A percentile compares a stretch with the other conserved stretches of the same genome.
Conservation (phyloP, 2,329 filamentous ascomycete species). For the Fusarium globosum region DNA sequence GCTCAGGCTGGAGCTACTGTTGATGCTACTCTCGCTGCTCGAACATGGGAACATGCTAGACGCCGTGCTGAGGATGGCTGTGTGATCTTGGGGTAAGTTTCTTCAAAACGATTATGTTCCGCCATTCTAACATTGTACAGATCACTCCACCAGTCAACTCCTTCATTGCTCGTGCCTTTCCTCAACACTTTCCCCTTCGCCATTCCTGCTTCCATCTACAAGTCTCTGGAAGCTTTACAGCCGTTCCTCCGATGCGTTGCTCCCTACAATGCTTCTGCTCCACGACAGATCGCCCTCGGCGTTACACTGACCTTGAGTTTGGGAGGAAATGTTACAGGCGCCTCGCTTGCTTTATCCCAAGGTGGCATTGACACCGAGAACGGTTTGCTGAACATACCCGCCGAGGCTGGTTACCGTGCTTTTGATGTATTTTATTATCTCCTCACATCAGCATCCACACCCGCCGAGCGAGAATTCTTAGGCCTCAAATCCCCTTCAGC, state of each 20-base stretch:
- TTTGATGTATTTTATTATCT: slow-evolving; percentile 99
- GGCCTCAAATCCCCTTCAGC: slow-evolving; percentile 79
- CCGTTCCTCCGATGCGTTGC: slow-evolving; percentile 91
- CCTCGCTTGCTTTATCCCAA: slow-evolving; percentile 81
- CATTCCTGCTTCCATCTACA: slow-evolving; percentile 79
- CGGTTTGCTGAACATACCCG: slow-evolving; percentile 83
- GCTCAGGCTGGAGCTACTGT: slow-evolving; percentile 78
- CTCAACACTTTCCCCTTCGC: slow-evolving; percentile 82
- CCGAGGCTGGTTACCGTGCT: slow-evolving; percentile 84
- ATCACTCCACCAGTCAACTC: slow-evolving; percentile 88
- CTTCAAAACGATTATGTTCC: not conserved
- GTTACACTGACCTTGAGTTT: slow-evolving; percentile 86
- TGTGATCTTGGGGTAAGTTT: slow-evolving; percentile 82
- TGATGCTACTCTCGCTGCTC: slow-evolving; percentile 79
- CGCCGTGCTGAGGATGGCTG: slow-evolving; percentile 95
- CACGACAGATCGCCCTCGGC: slow-evolving; percentile 82
- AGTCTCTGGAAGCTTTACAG: slow-evolving; percentile 81
- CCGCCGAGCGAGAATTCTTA: slow-evolving; percentile 88
- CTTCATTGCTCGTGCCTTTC: slow-evolving; percentile 85
- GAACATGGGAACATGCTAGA: slow-evolving; percentile 96
- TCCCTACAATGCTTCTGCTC: slow-evolving; percentile 86
- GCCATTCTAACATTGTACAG: slow-evolving; percentile 57
- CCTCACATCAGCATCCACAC: slow-evolving; percentile 88
- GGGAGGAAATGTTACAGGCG: slow-evolving; percentile 79
- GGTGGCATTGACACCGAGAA: slow-evolving; percentile 86